Evolutionary conservation across 2,329 filamentous ascomycete genomes (phyloP).

Genomic region (Aulographum hederae): DNA sequence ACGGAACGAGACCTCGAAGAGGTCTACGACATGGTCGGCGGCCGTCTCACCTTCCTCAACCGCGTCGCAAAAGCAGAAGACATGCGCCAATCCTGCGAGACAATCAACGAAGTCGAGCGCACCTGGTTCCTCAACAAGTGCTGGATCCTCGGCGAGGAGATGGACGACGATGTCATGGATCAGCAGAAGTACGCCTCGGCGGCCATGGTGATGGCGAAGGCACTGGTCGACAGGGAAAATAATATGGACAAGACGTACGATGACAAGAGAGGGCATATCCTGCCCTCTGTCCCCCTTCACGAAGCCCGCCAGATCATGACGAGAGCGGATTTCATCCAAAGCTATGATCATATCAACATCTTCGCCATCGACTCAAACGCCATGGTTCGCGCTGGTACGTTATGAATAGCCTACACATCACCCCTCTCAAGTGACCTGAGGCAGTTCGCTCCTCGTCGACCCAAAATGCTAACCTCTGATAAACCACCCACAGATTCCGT

Average conservation of each 20-base stretch:
- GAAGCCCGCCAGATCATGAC: slow-evolving; percentile 38
- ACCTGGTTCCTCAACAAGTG: slow-evolving; percentile 59
- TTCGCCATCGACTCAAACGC: slow-evolving; percentile 84
- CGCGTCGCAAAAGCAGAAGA: slow-evolving; percentile 72
- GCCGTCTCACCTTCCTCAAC: slow-evolving; percentile 72
- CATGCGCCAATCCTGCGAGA: slow-evolving; percentile 62
- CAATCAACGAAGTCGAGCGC: slow-evolving; percentile 53
- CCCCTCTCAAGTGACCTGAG: too few species aligned
- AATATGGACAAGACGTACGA: slow-evolving; percentile 45
- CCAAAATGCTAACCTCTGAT: too few species aligned
- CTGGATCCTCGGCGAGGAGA: slow-evolving; percentile 48
- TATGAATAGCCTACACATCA: too few species aligned
- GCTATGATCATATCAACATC: slow-evolving; percentile 83
- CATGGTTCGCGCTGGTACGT: slow-evolving; percentile 51
- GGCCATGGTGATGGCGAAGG: slow-evolving; percentile 82
- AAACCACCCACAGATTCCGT: slow-evolving; percentile 77
- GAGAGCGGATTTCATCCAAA: slow-evolving; percentile 80
- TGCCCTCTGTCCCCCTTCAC: slow-evolving; percentile 68
- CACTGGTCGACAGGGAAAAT: slow-evolving; percentile 69
- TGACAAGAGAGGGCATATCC: slow-evolving; percentile 46
- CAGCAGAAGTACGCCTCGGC: slow-evolving; percentile 91
- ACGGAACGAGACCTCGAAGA: slow-evolving; percentile 42
- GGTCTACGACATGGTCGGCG: slow-evolving; percentile 75
- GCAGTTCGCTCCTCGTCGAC: too few species aligned
- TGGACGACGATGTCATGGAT: slow-evolving; percentile 97